Evolutionary conservation across 2,329 filamentous ascomycete species (phyloP), one percentile per base, ranked within the genome.

Genomic region (Paracamarosporium sp.): DNA sequence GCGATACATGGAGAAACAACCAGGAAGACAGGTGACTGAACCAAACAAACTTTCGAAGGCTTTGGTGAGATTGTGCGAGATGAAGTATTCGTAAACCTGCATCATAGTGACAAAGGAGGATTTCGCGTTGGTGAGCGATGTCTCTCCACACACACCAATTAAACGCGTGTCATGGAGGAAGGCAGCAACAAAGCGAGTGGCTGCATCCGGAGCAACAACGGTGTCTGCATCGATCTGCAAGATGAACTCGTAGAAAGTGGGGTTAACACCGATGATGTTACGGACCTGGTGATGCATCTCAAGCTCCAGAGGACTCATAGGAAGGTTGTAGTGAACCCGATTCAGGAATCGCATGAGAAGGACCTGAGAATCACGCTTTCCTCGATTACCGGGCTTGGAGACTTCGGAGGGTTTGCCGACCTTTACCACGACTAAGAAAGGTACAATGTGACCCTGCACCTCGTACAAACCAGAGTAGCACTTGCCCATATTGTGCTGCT

Each of bases 401-500:
- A 90, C 88, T 75, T 92, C 89, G n/a, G 88, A 90, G 20, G 88
- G 88, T 76, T 90, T 91, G 81, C 95, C 95, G 66, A 98, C 88
- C 84, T 99, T 99, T 79, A 98, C 93, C 44, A 99, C 84, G 51
- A 99, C 95, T 76, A 99, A 77, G 86, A 97, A 99, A 22, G 95
- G 95, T 44, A 99, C 95, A 66, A 99, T 98, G 74, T 99, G 94
- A 62, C 95, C 95, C 73, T 97, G 92, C 6, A 97, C 93, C 79
- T 99, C 95, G 76, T 99, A 99, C 5, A 99, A 83, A 72, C 95
- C 95, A 20, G 95, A 97, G 80, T 99, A 99, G 64, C 97, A 88
- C 79, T 99, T 99, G 78, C 91, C 95, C 94, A 98, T 98, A 78
- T 99, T 99, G 83, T 98, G 95, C 78, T 98, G 95, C 81, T 96